These are phyloP conservation scores for Ogataea populi-albae DNA, from an alignment of 805 yeast species.

Conservation along the genomic window DNA sequence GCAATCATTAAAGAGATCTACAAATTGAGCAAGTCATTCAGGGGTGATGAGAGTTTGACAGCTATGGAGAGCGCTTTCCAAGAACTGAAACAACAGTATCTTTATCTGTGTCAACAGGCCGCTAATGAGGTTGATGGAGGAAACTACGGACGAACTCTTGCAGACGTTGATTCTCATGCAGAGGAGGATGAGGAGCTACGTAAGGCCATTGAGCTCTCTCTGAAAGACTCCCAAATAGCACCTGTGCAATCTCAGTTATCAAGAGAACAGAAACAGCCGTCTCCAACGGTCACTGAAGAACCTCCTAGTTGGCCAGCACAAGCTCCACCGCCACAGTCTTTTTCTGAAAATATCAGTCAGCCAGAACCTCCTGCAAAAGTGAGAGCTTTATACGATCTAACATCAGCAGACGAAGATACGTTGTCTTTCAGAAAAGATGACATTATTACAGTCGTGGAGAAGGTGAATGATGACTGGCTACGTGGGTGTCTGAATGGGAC, in stretches of 20 bases:
- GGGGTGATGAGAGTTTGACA: conserved; percentile 70
- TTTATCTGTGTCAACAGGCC: conserved; percentile 35
- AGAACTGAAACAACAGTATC: conserved; percentile 42
- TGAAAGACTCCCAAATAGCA: conserved; percentile 52
- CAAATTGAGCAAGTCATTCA: conserved; percentile 64
- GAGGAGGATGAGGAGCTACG: conserved; percentile 78
- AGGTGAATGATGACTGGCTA: conserved; percentile 94
- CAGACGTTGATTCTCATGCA: conserved; percentile 6
- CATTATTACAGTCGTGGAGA: conserved; percentile 79
- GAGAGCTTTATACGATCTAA: conserved; percentile 78
- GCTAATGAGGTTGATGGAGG: conserved; percentile 28
- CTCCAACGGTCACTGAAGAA: too few species aligned
- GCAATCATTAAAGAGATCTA: conserved; percentile 64
- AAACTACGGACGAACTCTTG: not conserved
- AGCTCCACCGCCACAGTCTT: conserved; percentile 13
- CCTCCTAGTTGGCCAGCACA: conserved; percentile 8
- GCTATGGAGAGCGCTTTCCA: conserved; percentile 63
- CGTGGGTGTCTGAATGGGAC: conserved; percentile 79
- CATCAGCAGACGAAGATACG: conserved; percentile 80
- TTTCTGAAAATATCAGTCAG: not conserved
- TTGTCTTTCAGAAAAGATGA: conserved; percentile 86
- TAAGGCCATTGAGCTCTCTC: conserved; percentile 69
- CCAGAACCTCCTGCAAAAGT: conserved; percentile 41
- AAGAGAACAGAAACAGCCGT: conserved; percentile 4
- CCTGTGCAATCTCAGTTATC: conserved; percentile 6